Percentiles rank a stretch among this genome's conserved stretches.
Evolutionary conservation across 257 asterid species (phyloP).

Genomic region (Paulownia fortunei): DNA sequence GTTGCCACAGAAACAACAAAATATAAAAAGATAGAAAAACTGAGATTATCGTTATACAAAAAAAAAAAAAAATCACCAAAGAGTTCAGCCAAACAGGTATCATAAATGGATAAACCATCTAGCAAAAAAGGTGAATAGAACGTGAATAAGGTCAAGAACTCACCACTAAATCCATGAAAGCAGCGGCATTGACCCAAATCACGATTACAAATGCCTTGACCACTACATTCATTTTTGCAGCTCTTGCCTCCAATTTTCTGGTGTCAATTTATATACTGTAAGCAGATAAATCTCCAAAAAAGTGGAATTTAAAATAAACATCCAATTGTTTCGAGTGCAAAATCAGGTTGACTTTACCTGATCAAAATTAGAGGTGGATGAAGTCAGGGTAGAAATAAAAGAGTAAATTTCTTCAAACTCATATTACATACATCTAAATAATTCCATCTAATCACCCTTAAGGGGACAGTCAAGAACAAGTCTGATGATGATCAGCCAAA

Average conservation of each 20-base stretch:
- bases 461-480: too few relatives aligned
- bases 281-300: constrained; percentile 31
- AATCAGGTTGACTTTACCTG: constrained; percentile 2
- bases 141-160: constrained; percentile 37
- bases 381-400: too few relatives aligned
- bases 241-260: constrained; percentile 84
- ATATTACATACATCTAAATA: too few relatives aligned
- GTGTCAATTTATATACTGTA: constrained; percentile 32
- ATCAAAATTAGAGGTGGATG: not conserved
- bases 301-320: not conserved
- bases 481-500: too few relatives aligned
- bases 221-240: constrained; percentile 80
- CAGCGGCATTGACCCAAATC: constrained; percentile 91
- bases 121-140: constrained; percentile 1
- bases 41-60: not conserved
- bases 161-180: constrained; percentile 93
- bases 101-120: not conserved
- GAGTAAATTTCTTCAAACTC: too few relatives aligned
- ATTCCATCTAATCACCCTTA: too few relatives aligned
- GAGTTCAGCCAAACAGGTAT: not conserved
- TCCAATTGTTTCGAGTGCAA: not conserved
- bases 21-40: too few relatives aligned
- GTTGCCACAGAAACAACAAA: too few relatives aligned
- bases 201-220: constrained; percentile 86
- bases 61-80: not conserved